Evolutionary conservation across 306 rosid species (phyloP), one percentile per base, ranked within the genome.

Genomic region (Hippophae gyantsensis): DNA sequence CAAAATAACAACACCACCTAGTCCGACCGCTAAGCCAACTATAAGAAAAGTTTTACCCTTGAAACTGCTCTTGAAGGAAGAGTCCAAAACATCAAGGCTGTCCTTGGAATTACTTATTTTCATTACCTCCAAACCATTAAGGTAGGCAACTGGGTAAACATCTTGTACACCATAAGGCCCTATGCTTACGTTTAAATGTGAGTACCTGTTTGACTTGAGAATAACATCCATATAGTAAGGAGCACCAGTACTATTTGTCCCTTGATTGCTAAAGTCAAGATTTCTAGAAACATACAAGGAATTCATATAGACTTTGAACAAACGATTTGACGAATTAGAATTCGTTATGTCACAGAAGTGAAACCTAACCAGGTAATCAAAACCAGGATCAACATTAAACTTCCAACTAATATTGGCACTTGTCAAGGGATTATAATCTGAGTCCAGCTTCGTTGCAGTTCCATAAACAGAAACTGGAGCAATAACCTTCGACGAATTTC

Each of bases 51-150:
- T 70, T 71, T 74, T 80, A 57, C 41, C 53, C 72, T 76, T 74
- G 49, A 72, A 68, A 46, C 58, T 46, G 18, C 27, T 57, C 46
- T 60, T 60, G 8, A 56, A 55, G 27, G 52, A 10, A 10, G 67
- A 52, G 42, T 74, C 77, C 51, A 58, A 64, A 55, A 58, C 79
- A 45, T 71, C 75, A 12, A 80, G 77, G 59, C 79, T 73, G n/a
- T 64, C 56, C 44, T 50, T 26, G 13, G 83, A 67, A 68, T 80
- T 71, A 52, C 86, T 83, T 12, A 82, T 49, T 72, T 82, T 82
- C 86, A 82, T 75, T 50, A 86, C 74, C 78, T 86, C 94, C 42
- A 86, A 57, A 46, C 86, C 94, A 60, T 82, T 86, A 50, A 86
- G 84, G 56, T 82, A 54, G 69, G 71, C 76, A 11, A 49, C 14